Percentiles rank a stretch among this genome's conserved stretches.
phyloP scores from a whole-genome alignment of 495 filamentous ascomycete species.

The Haplographium delicatum region DNA sequence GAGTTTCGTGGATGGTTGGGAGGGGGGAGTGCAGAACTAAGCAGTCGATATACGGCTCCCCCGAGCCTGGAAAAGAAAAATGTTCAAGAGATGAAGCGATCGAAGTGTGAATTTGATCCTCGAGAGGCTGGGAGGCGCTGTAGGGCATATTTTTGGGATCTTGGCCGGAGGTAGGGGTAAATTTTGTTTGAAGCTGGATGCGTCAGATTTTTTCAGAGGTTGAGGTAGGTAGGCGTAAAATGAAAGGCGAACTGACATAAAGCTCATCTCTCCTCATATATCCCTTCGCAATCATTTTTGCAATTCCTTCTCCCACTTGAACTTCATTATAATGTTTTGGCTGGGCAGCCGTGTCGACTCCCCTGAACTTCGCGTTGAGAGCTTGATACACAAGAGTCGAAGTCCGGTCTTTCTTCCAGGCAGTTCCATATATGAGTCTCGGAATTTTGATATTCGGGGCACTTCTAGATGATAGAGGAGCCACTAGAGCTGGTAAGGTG shows the following conservation, averaged over 20 bases:
- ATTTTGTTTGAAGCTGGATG: slow-evolving; percentile 74
- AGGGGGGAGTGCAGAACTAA: slow-evolving; percentile 70
- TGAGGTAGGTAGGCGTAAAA: not conserved
- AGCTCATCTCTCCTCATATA: slow-evolving; percentile 54
- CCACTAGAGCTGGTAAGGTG: not conserved
- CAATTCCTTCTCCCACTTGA: slow-evolving; percentile 61
- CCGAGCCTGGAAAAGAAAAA: slow-evolving; percentile 37
- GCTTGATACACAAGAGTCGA: slow-evolving; percentile 63
- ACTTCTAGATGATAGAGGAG: slow-evolving; percentile 3
- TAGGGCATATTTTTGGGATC: slow-evolving; percentile 57
- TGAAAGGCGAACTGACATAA: slow-evolving; percentile 45
- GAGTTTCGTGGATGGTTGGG: slow-evolving; percentile 48
- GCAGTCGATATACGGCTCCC: slow-evolving; percentile 62
- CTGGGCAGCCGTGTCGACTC: slow-evolving; percentile 74
- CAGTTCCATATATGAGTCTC: slow-evolving; percentile 72
- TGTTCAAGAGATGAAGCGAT: slow-evolving; percentile 65
- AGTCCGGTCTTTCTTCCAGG: slow-evolving; percentile 78
- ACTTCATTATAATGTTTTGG: slow-evolving; percentile 74
- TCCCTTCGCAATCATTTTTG: slow-evolving; percentile 50
- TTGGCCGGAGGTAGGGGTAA: slow-evolving; percentile 58
- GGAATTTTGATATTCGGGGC: slow-evolving; percentile 36
- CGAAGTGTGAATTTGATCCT: slow-evolving; percentile 59
- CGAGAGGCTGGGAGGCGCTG: slow-evolving; percentile 42
- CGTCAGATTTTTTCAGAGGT: not conserved
- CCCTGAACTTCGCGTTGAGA: slow-evolving; percentile 64